Conservation (phyloP, 2,329 filamentous ascomycete genomes). For the Colletotrichum trifolii region DNA sequence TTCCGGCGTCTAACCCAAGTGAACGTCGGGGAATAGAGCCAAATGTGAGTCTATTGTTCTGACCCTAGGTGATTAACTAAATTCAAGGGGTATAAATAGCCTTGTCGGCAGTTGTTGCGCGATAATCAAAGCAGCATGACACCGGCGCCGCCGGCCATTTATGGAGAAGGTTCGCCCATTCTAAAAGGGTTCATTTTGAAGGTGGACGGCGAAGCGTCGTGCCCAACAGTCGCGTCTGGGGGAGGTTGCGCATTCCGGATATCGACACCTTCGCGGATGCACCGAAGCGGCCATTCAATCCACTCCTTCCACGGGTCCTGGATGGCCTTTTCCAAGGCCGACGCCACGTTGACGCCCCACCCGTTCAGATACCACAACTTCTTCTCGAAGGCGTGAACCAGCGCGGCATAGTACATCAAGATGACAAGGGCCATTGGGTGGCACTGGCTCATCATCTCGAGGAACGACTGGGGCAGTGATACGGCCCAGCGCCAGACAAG, state of each 20-base stretch:
- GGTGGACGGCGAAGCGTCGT: background rate
- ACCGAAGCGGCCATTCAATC: slow-evolving; percentile 32
- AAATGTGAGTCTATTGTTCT: too few species aligned
- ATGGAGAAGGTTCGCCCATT: slow-evolving; percentile 15
- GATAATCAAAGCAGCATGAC: too few species aligned
- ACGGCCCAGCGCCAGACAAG: slow-evolving; percentile 38
- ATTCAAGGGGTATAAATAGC: too few species aligned
- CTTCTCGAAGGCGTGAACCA: slow-evolving; percentile 27
- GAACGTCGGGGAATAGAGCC: too few species aligned
- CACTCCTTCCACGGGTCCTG: slow-evolving; percentile 34
- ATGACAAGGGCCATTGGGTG: slow-evolving; percentile 38
- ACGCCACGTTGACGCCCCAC: slow-evolving; percentile 25
- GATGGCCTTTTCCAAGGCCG: slow-evolving; percentile 23
- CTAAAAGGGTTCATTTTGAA: slow-evolving; percentile 21
- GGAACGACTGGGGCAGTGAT: slow-evolving; percentile 35
- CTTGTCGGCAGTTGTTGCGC: background rate
- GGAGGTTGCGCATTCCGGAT: slow-evolving; percentile 15
- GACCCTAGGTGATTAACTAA: too few species aligned
- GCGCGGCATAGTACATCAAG: slow-evolving; percentile 38
- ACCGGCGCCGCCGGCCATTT: background rate
- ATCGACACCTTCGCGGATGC: slow-evolving; percentile 28
- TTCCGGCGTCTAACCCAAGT: too few species aligned
- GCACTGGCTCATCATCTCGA: slow-evolving; percentile 35
- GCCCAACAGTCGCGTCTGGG: background rate
- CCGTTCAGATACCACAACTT: slow-evolving; percentile 35